Evolutionary conservation across 177 flowering plant genomes (phyloP).

Genomic region (Vitis hybrid): DNA sequence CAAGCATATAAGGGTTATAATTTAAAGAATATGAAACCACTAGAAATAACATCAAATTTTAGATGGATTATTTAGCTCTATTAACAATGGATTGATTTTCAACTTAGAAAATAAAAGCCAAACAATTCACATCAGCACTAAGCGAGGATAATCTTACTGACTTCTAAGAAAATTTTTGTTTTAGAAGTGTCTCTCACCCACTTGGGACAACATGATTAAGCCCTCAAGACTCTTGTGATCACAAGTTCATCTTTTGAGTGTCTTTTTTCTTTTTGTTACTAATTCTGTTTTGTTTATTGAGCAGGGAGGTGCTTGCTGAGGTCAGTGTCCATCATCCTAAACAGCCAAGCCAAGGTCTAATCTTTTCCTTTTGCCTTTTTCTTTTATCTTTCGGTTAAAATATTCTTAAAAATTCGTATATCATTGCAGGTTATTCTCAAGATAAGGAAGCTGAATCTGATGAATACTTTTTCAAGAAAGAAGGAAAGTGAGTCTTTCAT

Average conservation of each 20-base stretch:
- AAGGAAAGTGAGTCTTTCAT: conserved; percentile 56
- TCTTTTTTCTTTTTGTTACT: neutral
- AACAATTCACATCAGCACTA: no score
- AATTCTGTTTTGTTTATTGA: neutral
- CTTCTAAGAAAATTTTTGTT: neutral
- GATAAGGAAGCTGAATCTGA: conserved; percentile 45
- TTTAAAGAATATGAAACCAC: no score
- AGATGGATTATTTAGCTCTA: no score
- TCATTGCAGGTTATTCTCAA: conserved; percentile 55
- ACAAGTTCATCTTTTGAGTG: neutral
- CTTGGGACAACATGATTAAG: neutral
- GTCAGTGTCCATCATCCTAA: conserved; percentile 52
- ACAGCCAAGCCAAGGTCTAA: conserved; percentile 68
- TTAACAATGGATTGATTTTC: no score
- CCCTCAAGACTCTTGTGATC: neutral
- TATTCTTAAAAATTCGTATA: neutral
- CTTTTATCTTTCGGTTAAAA: no score
- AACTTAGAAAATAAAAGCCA: no score
- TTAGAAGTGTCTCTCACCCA: neutral
- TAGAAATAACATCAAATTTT: neutral
- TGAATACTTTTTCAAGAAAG: conserved; percentile 45
- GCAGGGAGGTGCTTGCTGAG: conserved; percentile 59
- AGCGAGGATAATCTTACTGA: no score
- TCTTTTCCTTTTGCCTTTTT: neutral
- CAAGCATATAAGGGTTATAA: no score